Conservation (phyloP, 768 basidiomycete genomes). For the Russula sp. region DNA sequence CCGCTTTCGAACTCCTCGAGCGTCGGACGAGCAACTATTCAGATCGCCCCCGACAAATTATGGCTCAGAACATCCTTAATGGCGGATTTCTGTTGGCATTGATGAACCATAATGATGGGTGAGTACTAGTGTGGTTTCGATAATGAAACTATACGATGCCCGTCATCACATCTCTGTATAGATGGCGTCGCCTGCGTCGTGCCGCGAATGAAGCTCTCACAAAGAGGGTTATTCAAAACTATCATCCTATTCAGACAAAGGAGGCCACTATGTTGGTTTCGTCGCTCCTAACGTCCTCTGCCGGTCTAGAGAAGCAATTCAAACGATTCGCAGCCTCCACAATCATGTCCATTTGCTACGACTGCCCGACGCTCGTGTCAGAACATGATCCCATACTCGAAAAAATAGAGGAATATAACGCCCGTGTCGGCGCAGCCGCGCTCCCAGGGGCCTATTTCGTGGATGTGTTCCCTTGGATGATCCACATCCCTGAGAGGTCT, state of each 20-base stretch:
- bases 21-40: constrained; percentile 26
- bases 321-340: constrained; percentile 25
- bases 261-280: constrained; percentile 28
- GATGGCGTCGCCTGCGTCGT: constrained; percentile 31
- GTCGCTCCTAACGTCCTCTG: constrained; percentile 25
- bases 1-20: constrained; percentile 26
- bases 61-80: constrained; percentile 10
- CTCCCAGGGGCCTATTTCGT: not conserved
- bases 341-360: constrained; percentile 26
- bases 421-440: not conserved
- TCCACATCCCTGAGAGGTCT: constrained; percentile 8
- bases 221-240: constrained; percentile 21
- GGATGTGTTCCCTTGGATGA: constrained; percentile 10
- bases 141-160: not conserved
- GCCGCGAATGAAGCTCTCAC: constrained; percentile 29
- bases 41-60: constrained; percentile 17
- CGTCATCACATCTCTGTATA: constrained; percentile 5
- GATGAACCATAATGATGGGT: not conserved
- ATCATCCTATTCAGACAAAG: constrained; percentile 24
- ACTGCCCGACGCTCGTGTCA: constrained; percentile 5
- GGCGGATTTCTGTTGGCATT: constrained; percentile 3
- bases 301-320: constrained; percentile 25
- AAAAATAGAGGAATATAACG: not conserved
- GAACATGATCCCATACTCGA: not conserved
- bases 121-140: not conserved